Base-by-base conservation (phyloP, 176 grass and related monocot species). In the Oryza coarctata region DNA sequence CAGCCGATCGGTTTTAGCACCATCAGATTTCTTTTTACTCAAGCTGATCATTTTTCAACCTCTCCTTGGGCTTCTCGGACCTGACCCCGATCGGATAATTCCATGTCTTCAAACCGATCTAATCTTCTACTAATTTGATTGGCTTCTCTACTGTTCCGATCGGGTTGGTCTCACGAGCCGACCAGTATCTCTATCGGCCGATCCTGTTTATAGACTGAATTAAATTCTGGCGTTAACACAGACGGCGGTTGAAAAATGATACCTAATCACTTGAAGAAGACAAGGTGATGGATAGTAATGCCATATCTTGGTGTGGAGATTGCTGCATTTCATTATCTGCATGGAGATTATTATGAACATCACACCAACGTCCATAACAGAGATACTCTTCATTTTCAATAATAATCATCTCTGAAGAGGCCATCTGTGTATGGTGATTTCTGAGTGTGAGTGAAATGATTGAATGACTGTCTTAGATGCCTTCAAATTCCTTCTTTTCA, bases 341-440 rank as follows among this genome's bases (percentile, higher is more conserved):
- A 61, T 58, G 34, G 49, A 61, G 30, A 71, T 55, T 55, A 18
- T n/a, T 55, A 55, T 55, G 50, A 18, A 20, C 18, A 55, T 55
- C 50, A 55, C 50, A 55, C 50, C 50, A n/a, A 55, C 18, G 0
- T 6, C 20, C 50, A 55, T 55, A 55, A 55, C 50, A 55, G 50
- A 52, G 17, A 55, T 22, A 55, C 18, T 25, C 55, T 60, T 60
- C 8, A 60, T 63, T 26, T 63, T 79, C n/a, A 80, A 28, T 50
- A 23, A 70, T 80, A 80, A 36, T 70, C 27, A 52, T n/a, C 44
- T 69, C 26, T 55, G 31, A 47, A 80, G n/a, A 65, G 62, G 27
- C 18, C 34, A 69, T 39, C n/a, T 11, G 6, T 26, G 38, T 45
- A 70, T 66, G 39, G 39, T 29, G 58, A 14, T 36, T 5, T 31